Evolutionary conservation across 192 early-diverging fungal genomes (phyloP), one percentile per base, ranked within the genome.

Genomic region (Coemansia sp.): DNA sequence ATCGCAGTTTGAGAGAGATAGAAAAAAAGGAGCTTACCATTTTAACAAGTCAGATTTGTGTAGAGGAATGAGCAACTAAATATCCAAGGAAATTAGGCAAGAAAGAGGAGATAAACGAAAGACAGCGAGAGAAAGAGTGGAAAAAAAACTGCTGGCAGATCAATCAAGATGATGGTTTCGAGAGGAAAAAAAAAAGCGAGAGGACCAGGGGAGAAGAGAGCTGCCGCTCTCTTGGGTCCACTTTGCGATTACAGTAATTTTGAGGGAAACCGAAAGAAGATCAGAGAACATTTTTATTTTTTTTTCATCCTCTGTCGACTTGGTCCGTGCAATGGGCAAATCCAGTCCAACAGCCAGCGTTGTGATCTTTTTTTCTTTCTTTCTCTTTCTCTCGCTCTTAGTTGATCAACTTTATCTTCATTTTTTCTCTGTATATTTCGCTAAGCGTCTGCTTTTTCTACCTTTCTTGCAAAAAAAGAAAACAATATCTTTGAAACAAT

Each of bases 191-290:
- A 49, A 49, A 22, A 10, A 7, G 3, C 29, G 29, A 3, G 48
- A 49, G 25, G 50, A 32, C 20, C 19, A 53, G 25, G 50, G 50
- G 32, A n/a, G 34, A 33, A 19, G 55, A 2, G 55, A 36, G 2
- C 7, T 25, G 49, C 17, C 15, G 55, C 33, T 34, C 6, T 57
- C 17, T 9, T 57, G 8, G 33, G 11, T 20, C 8, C 61, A 67
- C 1, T 29, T 29, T 29, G 29, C 29, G 29, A 29, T 75, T 75
- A 75, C 15, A 42, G 40, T 75, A 75, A 75, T 56, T 8, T 53
- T n/a, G 54, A 6, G 50, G 35, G 73, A 75, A 75, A 17, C 63
- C 13, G 42, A 49, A 67, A 19, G 67, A 75, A 58, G 36, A 35
- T 29, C 19, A 59, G 32, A 36, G 56, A 61, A 55, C 52, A 17